Percentiles rank a stretch among this genome's conserved stretches.
Evolutionary conservation across 1,284 basidiomycete species (phyloP).

Genomic region (Malassezia slooffiae): DNA sequence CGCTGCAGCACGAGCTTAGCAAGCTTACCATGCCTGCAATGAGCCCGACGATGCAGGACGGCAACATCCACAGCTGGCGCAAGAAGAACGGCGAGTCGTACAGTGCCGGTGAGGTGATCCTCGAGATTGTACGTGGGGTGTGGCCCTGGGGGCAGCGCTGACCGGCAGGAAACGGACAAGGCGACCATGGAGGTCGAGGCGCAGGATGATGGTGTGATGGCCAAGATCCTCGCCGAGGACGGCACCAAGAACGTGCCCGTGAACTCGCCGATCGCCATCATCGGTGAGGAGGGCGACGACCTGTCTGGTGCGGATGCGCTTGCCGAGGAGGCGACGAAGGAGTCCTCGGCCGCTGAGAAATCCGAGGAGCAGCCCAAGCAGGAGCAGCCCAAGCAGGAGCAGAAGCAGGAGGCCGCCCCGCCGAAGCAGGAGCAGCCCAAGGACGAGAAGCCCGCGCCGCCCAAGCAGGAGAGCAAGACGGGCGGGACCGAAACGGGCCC

Average conservation of each 20-base stretch:
- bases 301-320: conserved; percentile 67
- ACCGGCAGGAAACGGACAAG: conserved; percentile 88
- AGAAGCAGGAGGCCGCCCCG: conserved; percentile 28
- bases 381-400: conserved; percentile 20
- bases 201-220: conserved; percentile 87
- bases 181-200: conserved; percentile 98
- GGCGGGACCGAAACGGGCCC: background rate
- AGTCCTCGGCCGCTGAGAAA: conserved; percentile 40
- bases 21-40: conserved; percentile 95
- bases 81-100: conserved; percentile 88
- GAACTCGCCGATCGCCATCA: conserved; percentile 74
- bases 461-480: too few species aligned
- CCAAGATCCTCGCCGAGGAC: conserved; percentile 73
- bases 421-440: conserved; percentile 39
- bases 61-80: conserved; percentile 95
- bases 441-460: conserved; percentile 19
- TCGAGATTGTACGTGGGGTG: conserved; percentile 67
- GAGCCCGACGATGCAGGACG: conserved; percentile 99
- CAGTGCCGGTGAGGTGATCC: conserved; percentile 75
- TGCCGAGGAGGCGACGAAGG: conserved; percentile 53
- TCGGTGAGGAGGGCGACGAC: conserved; percentile 89
- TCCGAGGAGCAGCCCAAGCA: conserved; percentile 22
- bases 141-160: background rate
- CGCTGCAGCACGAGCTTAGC: conserved; percentile 64
- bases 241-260: conserved; percentile 78